A percentile compares a stretch with the other conserved stretches of the same genome.
These are phyloP conservation scores for Bretschneidera sinensis DNA, from an alignment of 345 rosid species.

Conservation along the genomic window DNA sequence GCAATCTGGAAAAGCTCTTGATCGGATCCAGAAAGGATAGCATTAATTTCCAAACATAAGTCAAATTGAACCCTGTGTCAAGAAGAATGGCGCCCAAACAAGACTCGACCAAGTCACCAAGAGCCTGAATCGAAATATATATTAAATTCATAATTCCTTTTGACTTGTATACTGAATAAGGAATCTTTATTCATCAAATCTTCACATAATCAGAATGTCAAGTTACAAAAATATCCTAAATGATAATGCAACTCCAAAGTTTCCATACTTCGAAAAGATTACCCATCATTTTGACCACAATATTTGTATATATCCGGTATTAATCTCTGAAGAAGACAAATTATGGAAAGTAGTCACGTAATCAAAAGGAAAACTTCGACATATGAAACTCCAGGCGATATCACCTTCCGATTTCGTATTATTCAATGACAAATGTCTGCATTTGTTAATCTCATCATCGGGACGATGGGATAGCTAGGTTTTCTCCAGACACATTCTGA, in stretches of 20 bases:
- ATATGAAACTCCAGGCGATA: too few relatives aligned
- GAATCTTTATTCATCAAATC: not conserved
- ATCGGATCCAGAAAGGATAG: slow-evolving; percentile 62
- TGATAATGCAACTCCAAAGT: too few relatives aligned
- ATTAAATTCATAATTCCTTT: too few relatives aligned
- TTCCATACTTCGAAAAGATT: too few relatives aligned
- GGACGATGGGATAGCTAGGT: not conserved
- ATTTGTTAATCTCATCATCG: too few relatives aligned
- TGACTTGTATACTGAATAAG: slow-evolving; percentile 8
- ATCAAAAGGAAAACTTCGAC: too few relatives aligned
- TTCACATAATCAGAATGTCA: slow-evolving; percentile 3
- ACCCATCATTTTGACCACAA: too few relatives aligned
- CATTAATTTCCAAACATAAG: slow-evolving; percentile 64
- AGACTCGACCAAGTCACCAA: slow-evolving; percentile 91
- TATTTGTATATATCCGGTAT: too few relatives aligned
- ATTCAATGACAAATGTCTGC: too few relatives aligned
- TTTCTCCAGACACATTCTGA: not conserved
- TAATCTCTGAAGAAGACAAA: too few relatives aligned
- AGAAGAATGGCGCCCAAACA: slow-evolving; percentile 75
- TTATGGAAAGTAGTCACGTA: too few relatives aligned
- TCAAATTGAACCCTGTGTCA: slow-evolving; percentile 73
- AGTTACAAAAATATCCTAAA: not conserved
- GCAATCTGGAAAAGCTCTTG: slow-evolving; percentile 51
- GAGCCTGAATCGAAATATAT: slow-evolving; percentile 40
- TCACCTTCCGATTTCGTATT: too few relatives aligned